Base-by-base conservation (phyloP, 352 stramenopile genomes). In the Phytophthora citricola region DNA sequence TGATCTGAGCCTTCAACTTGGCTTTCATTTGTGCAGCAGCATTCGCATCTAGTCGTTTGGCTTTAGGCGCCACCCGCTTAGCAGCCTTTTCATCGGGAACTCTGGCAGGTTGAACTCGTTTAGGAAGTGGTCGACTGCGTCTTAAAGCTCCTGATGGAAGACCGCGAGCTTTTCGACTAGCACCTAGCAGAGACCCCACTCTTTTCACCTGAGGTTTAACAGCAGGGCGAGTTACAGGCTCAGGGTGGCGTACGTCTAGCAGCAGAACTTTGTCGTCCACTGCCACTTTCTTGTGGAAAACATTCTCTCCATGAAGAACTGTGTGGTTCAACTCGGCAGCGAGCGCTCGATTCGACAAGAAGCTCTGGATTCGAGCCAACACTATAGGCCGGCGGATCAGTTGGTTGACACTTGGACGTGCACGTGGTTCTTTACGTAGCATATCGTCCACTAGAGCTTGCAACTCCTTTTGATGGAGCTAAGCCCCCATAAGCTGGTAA, bases 241-340 rank as follows among this genome's bases (percentile, higher is more conserved):
- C 55, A 0, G 60, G 54, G 1, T 24, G 58, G 20, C 65, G 64
- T 46, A 69, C 58, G 6, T 58, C 34, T 24, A 8, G 38, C 12
- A 5, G 27, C 1, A 38, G 1, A 45, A 47, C 43, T 7, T 55
- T 61, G 1, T 67, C 50, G n/a, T 71, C 36, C 3, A 29, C 1
- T 15, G 17, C 20, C 8, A 22, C 29, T 6, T 76, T 70, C 58
- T 85, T 80, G 14, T 66, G 66, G 54, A 93, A 89, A 6, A 93
- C 80, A 56, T 92, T 66, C 41, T 92, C 75, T 14, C 85, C 85
- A 55, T 93, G 85, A 1, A 92, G 68, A 27, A 92, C 79, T 14
- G 85, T 92, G 70, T 92, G 85, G 40, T 71, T 85, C 24, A 93
- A 58, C 43, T 88, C 85, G n/a, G 85, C 72, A 4, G 69, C 69